Evolutionary conservation across 2,329 filamentous ascomycete genomes (phyloP), one percentile per base, ranked within the genome.

Genomic region (Aureobasidium uvarum): DNA sequence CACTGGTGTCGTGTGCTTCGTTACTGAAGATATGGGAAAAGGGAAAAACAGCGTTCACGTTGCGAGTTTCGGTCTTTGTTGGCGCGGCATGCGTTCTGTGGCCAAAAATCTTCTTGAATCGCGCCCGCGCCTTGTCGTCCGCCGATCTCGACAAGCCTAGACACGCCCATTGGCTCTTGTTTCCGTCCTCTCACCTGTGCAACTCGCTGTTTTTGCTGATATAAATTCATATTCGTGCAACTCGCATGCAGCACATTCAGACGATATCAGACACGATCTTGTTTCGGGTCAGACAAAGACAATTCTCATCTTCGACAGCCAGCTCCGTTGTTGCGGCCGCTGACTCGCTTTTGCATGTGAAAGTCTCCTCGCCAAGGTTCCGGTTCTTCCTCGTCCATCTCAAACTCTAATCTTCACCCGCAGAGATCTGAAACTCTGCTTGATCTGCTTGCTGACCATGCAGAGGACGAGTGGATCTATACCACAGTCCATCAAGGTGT

Each of bases 41-140:
- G 36, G 52, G n/a, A 48, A 62, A 62, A 62, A 62, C 31, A 60
- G 56, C 56, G 41, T 60, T 55, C 36, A 43, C 56, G 56, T 48
- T 55, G 54, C 43, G 45, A 50, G 31, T 41, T 62, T 62, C 43
- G 33, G 58, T 50, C 58, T 62, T 63, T 31, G 60, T 54, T 52
- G 46, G 48, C 36, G 56, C 56, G 56, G 45, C 59, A 31, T 62
- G 59, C 46, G 58, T n/a, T 62, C 33, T 25, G 48, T 39, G 43
- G 55, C 31, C 56, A 48, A 60, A 60, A 62, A 36, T 48, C 38
- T 48, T 60, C 41, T 14, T 48, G 56, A 60, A 28, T 60, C 55
- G 36, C 43, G n/a, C 41, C 55, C 55, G 55, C 39, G 39, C 55
- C 54, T 43, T 31, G 41, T 25, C 18, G 36, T 25, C 48, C n/a